Evolutionary conservation across 108 stramenopile genomes (phyloP).

Genomic region (Skeletonema potamos): DNA sequence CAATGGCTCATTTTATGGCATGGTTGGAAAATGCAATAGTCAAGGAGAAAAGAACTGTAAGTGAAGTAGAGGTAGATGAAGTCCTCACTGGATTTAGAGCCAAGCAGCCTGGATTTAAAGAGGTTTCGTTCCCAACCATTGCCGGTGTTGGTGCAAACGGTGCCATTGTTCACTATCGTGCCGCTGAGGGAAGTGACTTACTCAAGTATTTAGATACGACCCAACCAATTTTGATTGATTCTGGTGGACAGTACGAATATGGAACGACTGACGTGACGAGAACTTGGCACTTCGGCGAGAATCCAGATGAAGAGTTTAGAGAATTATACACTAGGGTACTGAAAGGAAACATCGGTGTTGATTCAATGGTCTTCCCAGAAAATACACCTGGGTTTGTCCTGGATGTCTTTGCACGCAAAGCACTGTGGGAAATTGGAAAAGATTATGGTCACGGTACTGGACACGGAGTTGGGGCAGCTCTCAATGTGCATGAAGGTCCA

Average conservation of each 20-base stretch:
- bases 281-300: constrained; percentile 93
- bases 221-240: constrained; percentile 89
- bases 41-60: constrained; percentile 58
- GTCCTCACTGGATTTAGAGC: constrained; percentile 83
- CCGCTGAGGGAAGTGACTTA: constrained; percentile 63
- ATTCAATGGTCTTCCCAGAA: constrained; percentile 90
- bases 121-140: constrained; percentile 93
- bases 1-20: constrained; percentile 90
- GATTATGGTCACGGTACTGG: constrained; percentile 98
- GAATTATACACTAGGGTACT: constrained; percentile 91
- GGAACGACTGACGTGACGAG: constrained; percentile 98
- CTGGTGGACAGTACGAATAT: constrained; percentile 92
- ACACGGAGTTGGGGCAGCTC: constrained; percentile 95
- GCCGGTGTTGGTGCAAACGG: constrained; percentile 95
- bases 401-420: constrained; percentile 92
- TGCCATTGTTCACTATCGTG: constrained; percentile 96
- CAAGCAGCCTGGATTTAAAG: constrained; percentile 74
- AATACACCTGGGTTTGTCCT: constrained; percentile 92
- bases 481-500: constrained; percentile 99
- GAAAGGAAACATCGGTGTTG: constrained; percentile 95
- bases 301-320: constrained; percentile 71
- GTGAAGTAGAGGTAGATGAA: constrained; percentile 89
- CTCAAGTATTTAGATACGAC: constrained; percentile 67
- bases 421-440: constrained; percentile 89
- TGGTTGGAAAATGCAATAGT: constrained; percentile 83